Evolutionary conservation across 169 alveolate genomes (phyloP), one percentile per base, ranked within the genome.

Genomic region (Plasmodium yoelii): DNA sequence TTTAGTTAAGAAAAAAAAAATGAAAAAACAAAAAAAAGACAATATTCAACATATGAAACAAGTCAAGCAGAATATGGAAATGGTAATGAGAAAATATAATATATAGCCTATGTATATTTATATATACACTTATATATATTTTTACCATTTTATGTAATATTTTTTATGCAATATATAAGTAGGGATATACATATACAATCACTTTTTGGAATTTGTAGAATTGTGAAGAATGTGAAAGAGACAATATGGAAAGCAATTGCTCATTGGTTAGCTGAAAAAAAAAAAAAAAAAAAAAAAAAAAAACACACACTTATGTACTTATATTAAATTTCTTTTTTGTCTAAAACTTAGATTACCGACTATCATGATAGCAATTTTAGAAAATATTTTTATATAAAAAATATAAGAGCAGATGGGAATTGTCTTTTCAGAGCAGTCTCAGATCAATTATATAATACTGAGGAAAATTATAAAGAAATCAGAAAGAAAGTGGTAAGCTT

Each of bases 351-450:
- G 88, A 75, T 56, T 61, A 75, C 60, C 19, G 88, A 75, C 53
- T 56, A 75, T 65, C 74, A 75, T 55, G 88, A 75, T 34, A 75
- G 46, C 8, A 75, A 75, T 51, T 75, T 75, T 55, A 75, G 63
- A 75, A 75, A 75, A 75, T 28, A 75, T 60, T 75, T 75, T 26
- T 75, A 75, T 55, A 75, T 75, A 47, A 75, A 56, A 55, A 75
- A 74, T 51, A 75, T 75, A 75, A 63, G 88, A 24, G 63, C 88
- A 18, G 88, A 75, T 49, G 88, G 88, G 5, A 75, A 75, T 42
- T 75, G 88, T 22, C 56, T 75, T 53, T 75, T 75, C 34, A 75
- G 88, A 51, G 88, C 74, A n/a, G 88, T 75, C 10, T 51, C 88
- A 9, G 88, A 75, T 18, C 88, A 75, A 44, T 56, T 75, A 15